Percentiles rank a stretch among this genome's conserved stretches.
Conservation (phyloP, 805 yeast species). For the Candida andamanensis region DNA sequence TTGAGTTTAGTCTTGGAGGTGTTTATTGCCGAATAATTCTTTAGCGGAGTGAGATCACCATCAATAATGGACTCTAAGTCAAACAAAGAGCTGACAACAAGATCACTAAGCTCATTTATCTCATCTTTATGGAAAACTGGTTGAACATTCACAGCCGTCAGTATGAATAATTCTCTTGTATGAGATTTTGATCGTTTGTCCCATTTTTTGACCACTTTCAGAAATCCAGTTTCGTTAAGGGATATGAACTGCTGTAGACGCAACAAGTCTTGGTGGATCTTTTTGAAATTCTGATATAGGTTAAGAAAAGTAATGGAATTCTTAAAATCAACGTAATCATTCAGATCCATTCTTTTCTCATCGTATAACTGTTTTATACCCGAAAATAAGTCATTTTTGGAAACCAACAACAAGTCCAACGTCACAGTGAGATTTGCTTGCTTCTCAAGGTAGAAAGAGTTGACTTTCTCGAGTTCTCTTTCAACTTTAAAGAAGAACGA, state of each 20-base stretch:
- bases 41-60: slow-evolving; percentile 36
- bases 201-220: slow-evolving; percentile 96
- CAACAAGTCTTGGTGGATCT: slow-evolving; percentile 83
- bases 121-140: slow-evolving; percentile 92
- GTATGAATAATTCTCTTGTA: slow-evolving; percentile 85
- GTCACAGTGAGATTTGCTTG: slow-evolving; percentile 82
- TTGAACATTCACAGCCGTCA: slow-evolving; percentile 92
- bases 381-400: slow-evolving; percentile 50
- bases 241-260: slow-evolving; percentile 91
- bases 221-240: slow-evolving; percentile 91
- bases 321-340: slow-evolving; percentile 29
- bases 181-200: slow-evolving; percentile 94
- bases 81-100: slow-evolving; percentile 58
- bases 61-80: slow-evolving; percentile 63
- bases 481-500: slow-evolving; percentile 85
- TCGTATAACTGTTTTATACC: slow-evolving; percentile 12
- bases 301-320: slow-evolving; percentile 76
- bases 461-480: slow-evolving; percentile 92
- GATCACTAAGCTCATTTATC: slow-evolving; percentile 77
- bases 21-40: slow-evolving; percentile 14
- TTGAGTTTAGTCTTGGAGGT: slow-evolving; percentile 1
- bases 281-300: slow-evolving; percentile 80
- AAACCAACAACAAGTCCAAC: slow-evolving; percentile 68
- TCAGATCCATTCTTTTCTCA: slow-evolving; percentile 6
- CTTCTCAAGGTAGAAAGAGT: slow-evolving; percentile 84